A percentile compares a stretch with the other conserved stretches of the same genome.
These are phyloP conservation scores for Hydrangea macrophylla DNA, from an alignment of 148 eudicot genomes.

Conservation along the genomic window DNA sequence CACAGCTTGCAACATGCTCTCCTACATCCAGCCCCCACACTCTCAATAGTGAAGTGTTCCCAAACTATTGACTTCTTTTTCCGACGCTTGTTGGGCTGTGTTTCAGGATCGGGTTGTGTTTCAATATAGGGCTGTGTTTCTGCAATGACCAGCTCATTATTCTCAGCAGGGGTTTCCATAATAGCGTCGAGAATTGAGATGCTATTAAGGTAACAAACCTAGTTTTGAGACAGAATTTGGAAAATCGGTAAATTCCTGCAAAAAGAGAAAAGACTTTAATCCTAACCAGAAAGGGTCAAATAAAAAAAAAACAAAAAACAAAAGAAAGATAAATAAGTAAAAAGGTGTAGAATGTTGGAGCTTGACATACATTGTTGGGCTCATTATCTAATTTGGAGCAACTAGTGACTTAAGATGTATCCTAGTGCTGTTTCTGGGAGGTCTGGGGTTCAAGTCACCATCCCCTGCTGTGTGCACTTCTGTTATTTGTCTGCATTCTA, in stretches of 20 bases:
- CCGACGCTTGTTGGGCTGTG: slow-evolving; percentile 45
- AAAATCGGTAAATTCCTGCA: not conserved
- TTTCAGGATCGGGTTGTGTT: slow-evolving; percentile 28
- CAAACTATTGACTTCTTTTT: slow-evolving; percentile 73
- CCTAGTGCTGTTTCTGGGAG: too few species aligned
- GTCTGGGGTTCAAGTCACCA: too few species aligned
- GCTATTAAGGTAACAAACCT: slow-evolving; percentile 1
- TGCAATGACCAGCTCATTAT: slow-evolving; percentile 13
- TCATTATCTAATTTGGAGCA: too few species aligned
- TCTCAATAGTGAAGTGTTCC: slow-evolving; percentile 67
- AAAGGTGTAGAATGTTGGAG: not conserved
- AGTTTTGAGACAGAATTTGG: not conserved
- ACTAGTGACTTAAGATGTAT: too few species aligned
- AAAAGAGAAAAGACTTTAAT: not conserved
- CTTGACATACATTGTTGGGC: too few species aligned
- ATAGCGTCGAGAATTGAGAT: slow-evolving; percentile 4
- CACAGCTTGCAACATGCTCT: slow-evolving; percentile 72
- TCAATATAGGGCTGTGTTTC: too few species aligned
- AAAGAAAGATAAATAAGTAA: not conserved
- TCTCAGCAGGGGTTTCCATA: slow-evolving; percentile 18
- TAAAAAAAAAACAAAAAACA: too few species aligned
- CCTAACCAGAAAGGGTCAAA: not conserved
- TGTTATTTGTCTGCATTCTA: too few species aligned
- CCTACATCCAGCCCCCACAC: slow-evolving; percentile 48
- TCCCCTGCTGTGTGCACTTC: too few species aligned